These are phyloP conservation scores for Lophiotrema nucula DNA, from an alignment of 495 filamentous ascomycete species.

Conservation along the genomic window DNA sequence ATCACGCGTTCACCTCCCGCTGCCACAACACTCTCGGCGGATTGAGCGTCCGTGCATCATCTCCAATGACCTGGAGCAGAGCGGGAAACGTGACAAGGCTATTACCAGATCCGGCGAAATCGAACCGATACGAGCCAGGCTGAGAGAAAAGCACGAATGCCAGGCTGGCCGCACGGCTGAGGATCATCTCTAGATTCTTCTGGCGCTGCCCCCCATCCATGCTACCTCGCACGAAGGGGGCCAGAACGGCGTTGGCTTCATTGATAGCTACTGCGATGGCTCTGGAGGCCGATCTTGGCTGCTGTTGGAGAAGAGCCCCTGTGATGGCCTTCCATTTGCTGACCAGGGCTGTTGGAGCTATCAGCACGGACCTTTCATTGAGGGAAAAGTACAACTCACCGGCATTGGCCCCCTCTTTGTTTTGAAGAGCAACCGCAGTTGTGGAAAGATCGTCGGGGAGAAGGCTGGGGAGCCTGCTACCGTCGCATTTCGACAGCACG, in stretches of 20 bases:
- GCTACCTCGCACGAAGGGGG: conserved; percentile 21
- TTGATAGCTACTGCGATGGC: conserved; percentile 15
- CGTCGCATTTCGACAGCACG: conserved; percentile 31
- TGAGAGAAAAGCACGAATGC: conserved; percentile 42
- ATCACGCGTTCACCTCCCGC: too few species aligned
- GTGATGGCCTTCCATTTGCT: conserved; percentile 39
- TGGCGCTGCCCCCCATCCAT: conserved; percentile 16
- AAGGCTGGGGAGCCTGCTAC: background rate
- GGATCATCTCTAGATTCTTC: conserved; percentile 37
- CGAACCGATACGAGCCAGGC: conserved; percentile 36
- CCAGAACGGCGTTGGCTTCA: conserved; percentile 26
- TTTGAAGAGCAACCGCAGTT: background rate
- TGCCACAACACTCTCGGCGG: conserved; percentile 11
- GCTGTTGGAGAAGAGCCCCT: conserved; percentile 30
- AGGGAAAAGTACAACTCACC: background rate
- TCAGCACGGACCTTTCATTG: background rate
- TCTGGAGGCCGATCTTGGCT: conserved; percentile 3
- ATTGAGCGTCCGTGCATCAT: conserved; percentile 15
- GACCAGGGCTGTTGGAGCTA: conserved; percentile 25
- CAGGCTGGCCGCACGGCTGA: conserved; percentile 35
- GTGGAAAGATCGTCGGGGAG: conserved; percentile 7
- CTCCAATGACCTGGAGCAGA: conserved; percentile 34
- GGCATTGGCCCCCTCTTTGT: conserved; percentile 1
- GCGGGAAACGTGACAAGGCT: conserved; percentile 37
- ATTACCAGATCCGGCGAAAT: conserved; percentile 23